Conservation (phyloP, 805 yeast species). For the Nakazawaea peltata region DNA sequence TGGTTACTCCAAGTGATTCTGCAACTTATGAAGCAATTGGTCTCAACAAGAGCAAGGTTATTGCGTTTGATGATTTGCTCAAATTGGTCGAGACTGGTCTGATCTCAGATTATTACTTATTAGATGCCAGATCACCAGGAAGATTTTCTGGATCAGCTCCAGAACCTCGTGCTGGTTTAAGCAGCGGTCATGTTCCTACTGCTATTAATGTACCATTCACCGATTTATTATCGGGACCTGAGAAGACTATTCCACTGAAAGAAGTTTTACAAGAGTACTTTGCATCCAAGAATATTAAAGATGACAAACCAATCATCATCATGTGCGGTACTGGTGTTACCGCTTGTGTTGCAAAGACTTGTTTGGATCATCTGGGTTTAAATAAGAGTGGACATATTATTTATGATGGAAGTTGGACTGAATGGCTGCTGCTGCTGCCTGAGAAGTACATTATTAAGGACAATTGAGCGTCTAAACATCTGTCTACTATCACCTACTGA, state of each 20-base stretch:
- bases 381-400: constrained; percentile 39
- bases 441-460: constrained; percentile 41
- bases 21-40: constrained; percentile 27
- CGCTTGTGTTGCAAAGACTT: constrained; percentile 80
- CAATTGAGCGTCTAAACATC: too few relatives aligned
- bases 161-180: constrained; percentile 83
- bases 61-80: constrained; percentile 58
- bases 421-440: constrained; percentile 76
- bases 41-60: constrained; percentile 40
- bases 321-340: constrained; percentile 98
- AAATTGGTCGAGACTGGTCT: constrained; percentile 44
- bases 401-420: constrained; percentile 88
- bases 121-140: constrained; percentile 77
- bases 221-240: constrained; percentile 41
- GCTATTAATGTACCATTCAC: constrained; percentile 70
- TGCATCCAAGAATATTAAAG: constrained; percentile 27
- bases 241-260: constrained; percentile 37
- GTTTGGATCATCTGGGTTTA: constrained; percentile 49
- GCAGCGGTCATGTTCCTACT: constrained; percentile 87
- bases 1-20: constrained; percentile 13
- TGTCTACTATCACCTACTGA: too few relatives aligned
- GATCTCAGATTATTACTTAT: constrained; percentile 39
- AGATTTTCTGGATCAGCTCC: constrained; percentile 76
- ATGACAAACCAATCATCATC: constrained; percentile 61
- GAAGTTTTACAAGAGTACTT: constrained; percentile 41